Conservation (phyloP, 208 protist species). For the Leishmania tropica region DNA sequence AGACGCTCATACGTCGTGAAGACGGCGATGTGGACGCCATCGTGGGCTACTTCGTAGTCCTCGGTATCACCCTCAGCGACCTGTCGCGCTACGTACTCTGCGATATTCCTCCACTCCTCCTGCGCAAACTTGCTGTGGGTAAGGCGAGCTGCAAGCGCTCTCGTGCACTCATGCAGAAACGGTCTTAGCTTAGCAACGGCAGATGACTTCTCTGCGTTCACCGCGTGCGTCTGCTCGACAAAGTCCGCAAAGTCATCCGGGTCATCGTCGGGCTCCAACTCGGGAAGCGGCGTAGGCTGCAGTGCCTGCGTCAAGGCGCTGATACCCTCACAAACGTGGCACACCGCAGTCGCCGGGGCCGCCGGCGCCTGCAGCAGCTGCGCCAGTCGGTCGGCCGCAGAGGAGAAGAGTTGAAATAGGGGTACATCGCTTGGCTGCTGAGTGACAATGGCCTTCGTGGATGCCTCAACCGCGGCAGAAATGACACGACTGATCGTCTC, state of each 20-base stretch:
- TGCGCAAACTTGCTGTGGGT: slow-evolving; percentile 10
- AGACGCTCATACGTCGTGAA: slow-evolving; percentile 76
- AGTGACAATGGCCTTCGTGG: slow-evolving; percentile 56
- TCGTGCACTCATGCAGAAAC: slow-evolving; percentile 28
- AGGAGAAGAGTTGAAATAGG: slow-evolving; percentile 56
- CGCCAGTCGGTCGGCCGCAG: slow-evolving; percentile 43
- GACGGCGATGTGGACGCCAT: slow-evolving; percentile 47
- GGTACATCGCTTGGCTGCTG: slow-evolving; percentile 30
- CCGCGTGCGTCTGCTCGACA: slow-evolving; percentile 6
- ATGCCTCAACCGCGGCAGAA: slow-evolving; percentile 58
- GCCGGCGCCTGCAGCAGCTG: slow-evolving; percentile 29
- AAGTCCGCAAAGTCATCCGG: slow-evolving; percentile 66
- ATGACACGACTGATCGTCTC: slow-evolving; percentile 47
- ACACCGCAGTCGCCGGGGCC: slow-evolving; percentile 27
- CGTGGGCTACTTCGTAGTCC: slow-evolving; percentile 53
- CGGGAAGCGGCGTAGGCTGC: slow-evolving; percentile 45
- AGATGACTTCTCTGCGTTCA: slow-evolving; percentile 27
- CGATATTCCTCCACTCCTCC: slow-evolving; percentile 32
- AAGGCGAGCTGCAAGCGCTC: slow-evolving; percentile 31
- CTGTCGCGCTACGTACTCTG: slow-evolving; percentile 33
- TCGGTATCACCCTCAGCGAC: slow-evolving; percentile 29
- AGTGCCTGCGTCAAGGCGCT: slow-evolving; percentile 74
- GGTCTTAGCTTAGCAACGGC: slow-evolving; percentile 20
- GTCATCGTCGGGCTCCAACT: slow-evolving; percentile 69
- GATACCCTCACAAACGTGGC: slow-evolving; percentile 71